Evolutionary conservation across 208 protist genomes (phyloP), one percentile per base, ranked within the genome.

Genomic region (Strigomonas galati): DNA sequence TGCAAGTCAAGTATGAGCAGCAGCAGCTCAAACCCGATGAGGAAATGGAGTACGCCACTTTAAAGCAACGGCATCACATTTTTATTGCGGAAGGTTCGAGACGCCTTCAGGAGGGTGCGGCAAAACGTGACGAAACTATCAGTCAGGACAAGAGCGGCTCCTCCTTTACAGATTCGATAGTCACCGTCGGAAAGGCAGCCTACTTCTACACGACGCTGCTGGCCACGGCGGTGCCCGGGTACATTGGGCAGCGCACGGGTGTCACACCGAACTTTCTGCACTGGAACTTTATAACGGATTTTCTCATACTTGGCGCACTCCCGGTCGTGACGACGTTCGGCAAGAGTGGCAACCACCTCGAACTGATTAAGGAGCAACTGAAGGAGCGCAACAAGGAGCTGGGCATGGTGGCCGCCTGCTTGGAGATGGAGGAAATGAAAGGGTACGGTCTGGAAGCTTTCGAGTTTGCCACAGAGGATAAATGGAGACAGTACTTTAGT

Each of bases 141-240:
- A 66, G 24, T 35, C 56, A 31, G 6, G 57, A 26, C 15, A 52
- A 49, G 17, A 44, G 23, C 0, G 53, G 67, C 15, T 49, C 37
- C 12, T 32, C 55, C n/a, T 46, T 79, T 27, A 15, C 56, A 7
- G 72, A 79, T 14, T 71, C 81, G 27, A 60, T 87, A n/a, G 61
- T 62, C 19, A 76, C 63, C 14, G 84, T 76, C 0, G 72, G 78
- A 15, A 85, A 90, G 46, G 86, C 84, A 26, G 75, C 76, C 15
- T 93, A 92, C 65, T 95, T 95, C 67, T 95, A 84, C 81, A 79
- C 79, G 23, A 91, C 86, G 3, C 70, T 95, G 12, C 57, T 87
- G 30, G 89, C 84, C n/a, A 95, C 86, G 12, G 82, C 81, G 1
- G 72, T 93, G 27, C 86, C 86, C 1, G 90, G 87, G 9, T 93